Evolutionary conservation across 2,329 filamentous ascomycete genomes (phyloP), one percentile per base, ranked within the genome.

Genomic region (Monosporascus sp.): DNA sequence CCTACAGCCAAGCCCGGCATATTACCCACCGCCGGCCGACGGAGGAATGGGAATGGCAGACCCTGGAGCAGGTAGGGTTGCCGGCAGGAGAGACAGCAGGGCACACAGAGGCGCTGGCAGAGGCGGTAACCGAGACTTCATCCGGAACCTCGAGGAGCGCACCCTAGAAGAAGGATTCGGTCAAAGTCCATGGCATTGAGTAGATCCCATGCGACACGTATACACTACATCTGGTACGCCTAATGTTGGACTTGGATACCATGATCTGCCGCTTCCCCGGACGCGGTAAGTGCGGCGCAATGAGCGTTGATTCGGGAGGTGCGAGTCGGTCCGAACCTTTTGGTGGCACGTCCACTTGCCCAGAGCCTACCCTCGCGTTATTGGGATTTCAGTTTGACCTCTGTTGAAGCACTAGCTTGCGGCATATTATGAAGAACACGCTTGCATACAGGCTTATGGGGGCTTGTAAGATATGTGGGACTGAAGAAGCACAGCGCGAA

Each of bases 21-120:
- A 99, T 71, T 99, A 97, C 63, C 94, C 94, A 11, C 94, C 94
- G 20, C 89, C 93, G 2, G 85, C 88, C 6, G 93, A 97, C n/a
- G 43, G 43, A 59, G 89, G 90, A 9, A 85, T 90, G 63, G 80
- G 83, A 20, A 73, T 78, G 8, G 82, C 89, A 55, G 80, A 85
- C 48, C 82, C 80, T 54, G 76, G 83, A 24, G 65, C 77, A 47
- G 69, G 74, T 52, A 69, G 81, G 74, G 71, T 69, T 47, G 79
- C 87, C 31, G 83, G 88, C 43, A 82, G 91, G 64, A 82, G 92
- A 68, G 88, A 89, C 45, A 93, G 90, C 66, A 81, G 91, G 52
- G 80, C 82, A 46, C 82, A 85, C 60, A 80, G 82, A 65, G 74
- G 79, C 44, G 76, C 75, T 61, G 56, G 56, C 45, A 79, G 78